These are phyloP conservation scores for Artemisia tridentata DNA, from an alignment of 129 eudicot species.

Conservation along the genomic window DNA sequence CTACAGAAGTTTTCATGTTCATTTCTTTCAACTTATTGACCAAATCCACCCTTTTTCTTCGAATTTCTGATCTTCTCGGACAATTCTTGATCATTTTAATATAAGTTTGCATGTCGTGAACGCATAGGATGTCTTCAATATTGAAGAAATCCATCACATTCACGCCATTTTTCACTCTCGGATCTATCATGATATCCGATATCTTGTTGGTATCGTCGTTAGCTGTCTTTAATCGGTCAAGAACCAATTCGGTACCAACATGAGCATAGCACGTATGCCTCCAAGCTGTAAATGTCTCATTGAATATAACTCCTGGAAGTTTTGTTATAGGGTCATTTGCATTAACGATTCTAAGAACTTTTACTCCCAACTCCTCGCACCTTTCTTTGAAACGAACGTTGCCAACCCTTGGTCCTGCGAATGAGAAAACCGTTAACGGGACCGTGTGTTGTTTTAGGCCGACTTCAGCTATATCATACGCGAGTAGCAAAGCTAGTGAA, in stretches of 20 bases:
- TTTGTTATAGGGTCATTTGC: conserved; percentile 61
- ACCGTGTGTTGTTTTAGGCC: conserved; percentile 23
- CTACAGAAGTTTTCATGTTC: conserved; percentile 5
- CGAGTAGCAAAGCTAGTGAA: conserved; percentile 50
- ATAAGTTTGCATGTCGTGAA: conserved; percentile 60
- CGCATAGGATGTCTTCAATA: conserved; percentile 54
- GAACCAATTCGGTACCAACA: conserved; percentile 57
- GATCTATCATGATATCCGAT: not conserved
- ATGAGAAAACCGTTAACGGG: conserved; percentile 55
- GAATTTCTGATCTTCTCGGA: conserved; percentile 29
- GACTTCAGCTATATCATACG: conserved; percentile 53
- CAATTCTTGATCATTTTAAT: conserved; percentile 44
- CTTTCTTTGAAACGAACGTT: conserved; percentile 48
- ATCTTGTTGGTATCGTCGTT: conserved; percentile 15
- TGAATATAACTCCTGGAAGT: conserved; percentile 55
- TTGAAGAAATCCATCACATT: conserved; percentile 37
- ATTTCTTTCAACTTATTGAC: conserved; percentile 33
- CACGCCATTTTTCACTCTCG: conserved; percentile 1
- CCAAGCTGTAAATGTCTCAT: conserved; percentile 48
- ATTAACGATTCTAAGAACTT: conserved; percentile 52
- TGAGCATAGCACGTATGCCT: conserved; percentile 53
- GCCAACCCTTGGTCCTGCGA: conserved; percentile 68
- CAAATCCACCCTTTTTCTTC: conserved; percentile 19
- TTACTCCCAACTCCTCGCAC: conserved; percentile 58
- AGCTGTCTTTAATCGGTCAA: conserved; percentile 19